Percentiles rank a stretch among this genome's conserved stretches.
Evolutionary conservation across 805 yeast genomes (phyloP).

Genomic region (Cyberlindnera americana): DNA sequence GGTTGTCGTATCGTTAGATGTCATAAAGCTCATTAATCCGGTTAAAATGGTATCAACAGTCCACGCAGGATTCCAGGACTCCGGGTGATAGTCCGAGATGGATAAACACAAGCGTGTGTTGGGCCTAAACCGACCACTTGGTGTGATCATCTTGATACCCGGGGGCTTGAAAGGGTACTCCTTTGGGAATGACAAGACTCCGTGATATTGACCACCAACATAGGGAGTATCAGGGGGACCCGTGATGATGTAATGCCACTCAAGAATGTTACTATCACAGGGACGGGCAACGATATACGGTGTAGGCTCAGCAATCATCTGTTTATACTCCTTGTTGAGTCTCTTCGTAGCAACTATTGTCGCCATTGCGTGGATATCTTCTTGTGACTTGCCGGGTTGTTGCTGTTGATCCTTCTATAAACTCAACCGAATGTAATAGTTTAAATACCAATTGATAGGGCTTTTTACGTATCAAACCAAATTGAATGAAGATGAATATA

Average conservation of each 20-base stretch:
- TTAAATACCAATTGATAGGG: too few relatives aligned
- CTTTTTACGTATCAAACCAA: too few relatives aligned
- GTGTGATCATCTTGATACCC: conserved; percentile 80
- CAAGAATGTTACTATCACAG: conserved; percentile 75
- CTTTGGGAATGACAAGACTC: conserved; percentile 70
- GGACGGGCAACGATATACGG: conserved; percentile 84
- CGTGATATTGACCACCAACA: conserved; percentile 83
- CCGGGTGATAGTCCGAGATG: conserved; percentile 91
- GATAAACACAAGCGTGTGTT: conserved; percentile 76
- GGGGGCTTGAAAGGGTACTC: conserved; percentile 93
- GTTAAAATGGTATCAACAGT: conserved; percentile 81
- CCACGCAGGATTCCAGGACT: conserved; percentile 96
- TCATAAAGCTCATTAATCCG: conserved; percentile 88
- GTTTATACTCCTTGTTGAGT: conserved; percentile 76
- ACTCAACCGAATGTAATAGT: neutral
- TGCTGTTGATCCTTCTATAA: neutral
- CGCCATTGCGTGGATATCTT: conserved; percentile 3
- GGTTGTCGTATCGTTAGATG: conserved; percentile 75
- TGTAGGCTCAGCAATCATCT: conserved; percentile 71
- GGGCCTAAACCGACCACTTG: conserved; percentile 79
- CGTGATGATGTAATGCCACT: conserved; percentile 88
- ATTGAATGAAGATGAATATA: too few relatives aligned
- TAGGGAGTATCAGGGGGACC: conserved; percentile 92
- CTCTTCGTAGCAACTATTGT: conserved; percentile 35
- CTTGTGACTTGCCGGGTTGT: neutral